phyloP scores from a whole-genome alignment of 768 basidiomycete genomes.

The Royoungia palumana region DNA sequence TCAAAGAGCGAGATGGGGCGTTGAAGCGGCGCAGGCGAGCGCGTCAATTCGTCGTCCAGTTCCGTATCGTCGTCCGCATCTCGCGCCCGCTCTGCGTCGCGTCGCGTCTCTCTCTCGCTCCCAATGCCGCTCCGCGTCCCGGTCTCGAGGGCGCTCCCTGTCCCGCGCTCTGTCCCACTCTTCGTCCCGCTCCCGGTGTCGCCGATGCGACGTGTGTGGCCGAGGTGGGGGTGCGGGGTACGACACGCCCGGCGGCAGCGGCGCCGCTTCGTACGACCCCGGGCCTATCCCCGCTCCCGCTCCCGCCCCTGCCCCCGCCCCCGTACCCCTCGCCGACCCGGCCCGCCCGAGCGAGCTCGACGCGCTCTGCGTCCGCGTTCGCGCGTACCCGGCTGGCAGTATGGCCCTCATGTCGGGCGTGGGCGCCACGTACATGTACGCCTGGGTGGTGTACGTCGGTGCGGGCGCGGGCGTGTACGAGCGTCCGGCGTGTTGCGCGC shows the following conservation, averaged over 20 bases:
- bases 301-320: too few species aligned
- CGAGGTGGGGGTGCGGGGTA: slow-evolving; percentile 28
- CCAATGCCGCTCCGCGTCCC: background rate
- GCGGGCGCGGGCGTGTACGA: too few species aligned
- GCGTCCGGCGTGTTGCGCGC: too few species aligned
- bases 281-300: too few species aligned
- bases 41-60: slow-evolving; percentile 10
- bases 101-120: background rate
- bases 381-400: background rate
- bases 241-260: slow-evolving; percentile 24
- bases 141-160: background rate
- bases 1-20: slow-evolving; percentile 33
- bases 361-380: slow-evolving; percentile 14
- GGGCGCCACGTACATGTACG: too few species aligned
- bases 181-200: slow-evolving; percentile 1
- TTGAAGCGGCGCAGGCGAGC: slow-evolving; percentile 27
- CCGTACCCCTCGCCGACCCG: too few species aligned
- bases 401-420: too few species aligned
- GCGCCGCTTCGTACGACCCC: slow-evolving; percentile 22
- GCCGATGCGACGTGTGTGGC: slow-evolving; percentile 23
- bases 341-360: slow-evolving; percentile 2
- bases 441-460: too few species aligned
- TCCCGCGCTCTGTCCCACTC: background rate
- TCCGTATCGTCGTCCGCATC: slow-evolving; percentile 2
- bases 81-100: background rate